phyloP scores from a whole-genome alignment of 2,329 filamentous ascomycete species.

The Sporothrix curviconia region DNA sequence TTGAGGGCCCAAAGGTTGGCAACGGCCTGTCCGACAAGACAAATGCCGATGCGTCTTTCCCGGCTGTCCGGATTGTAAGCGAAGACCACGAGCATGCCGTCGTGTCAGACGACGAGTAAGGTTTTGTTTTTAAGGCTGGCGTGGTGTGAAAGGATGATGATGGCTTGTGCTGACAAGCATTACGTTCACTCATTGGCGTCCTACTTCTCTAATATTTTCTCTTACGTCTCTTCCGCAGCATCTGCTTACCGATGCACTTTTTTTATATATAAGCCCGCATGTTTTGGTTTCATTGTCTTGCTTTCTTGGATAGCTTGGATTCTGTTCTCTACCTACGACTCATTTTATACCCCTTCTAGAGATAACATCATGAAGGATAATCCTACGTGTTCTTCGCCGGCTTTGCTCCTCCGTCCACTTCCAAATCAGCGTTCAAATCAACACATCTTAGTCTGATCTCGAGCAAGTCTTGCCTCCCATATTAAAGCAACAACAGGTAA shows the following conservation, averaged over 20 bases:
- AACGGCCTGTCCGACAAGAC: background rate
- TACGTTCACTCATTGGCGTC: background rate
- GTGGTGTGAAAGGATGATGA: background rate
- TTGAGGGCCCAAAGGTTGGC: background rate
- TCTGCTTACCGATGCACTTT: background rate
- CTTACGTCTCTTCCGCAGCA: background rate
- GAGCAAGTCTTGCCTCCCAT: no score
- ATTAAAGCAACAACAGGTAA: no score
- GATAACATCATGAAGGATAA: conserved; percentile 7
- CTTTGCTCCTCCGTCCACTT: background rate
- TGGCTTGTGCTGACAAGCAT: background rate
- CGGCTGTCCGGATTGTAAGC: background rate
- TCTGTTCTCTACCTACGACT: background rate
- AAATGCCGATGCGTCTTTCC: background rate
- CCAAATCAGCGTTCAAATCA: background rate
- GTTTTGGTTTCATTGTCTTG: background rate
- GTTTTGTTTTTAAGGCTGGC: background rate
- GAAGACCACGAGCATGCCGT: background rate
- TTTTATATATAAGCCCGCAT: background rate
- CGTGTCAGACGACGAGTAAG: background rate
- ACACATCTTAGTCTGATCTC: no score
- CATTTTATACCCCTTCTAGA: background rate
- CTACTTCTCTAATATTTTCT: background rate
- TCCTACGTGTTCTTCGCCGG: background rate
- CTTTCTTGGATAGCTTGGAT: background rate